Base-by-base conservation (phyloP, 2,329 filamentous ascomycete species). In the Colletotrichum salicis region DNA sequence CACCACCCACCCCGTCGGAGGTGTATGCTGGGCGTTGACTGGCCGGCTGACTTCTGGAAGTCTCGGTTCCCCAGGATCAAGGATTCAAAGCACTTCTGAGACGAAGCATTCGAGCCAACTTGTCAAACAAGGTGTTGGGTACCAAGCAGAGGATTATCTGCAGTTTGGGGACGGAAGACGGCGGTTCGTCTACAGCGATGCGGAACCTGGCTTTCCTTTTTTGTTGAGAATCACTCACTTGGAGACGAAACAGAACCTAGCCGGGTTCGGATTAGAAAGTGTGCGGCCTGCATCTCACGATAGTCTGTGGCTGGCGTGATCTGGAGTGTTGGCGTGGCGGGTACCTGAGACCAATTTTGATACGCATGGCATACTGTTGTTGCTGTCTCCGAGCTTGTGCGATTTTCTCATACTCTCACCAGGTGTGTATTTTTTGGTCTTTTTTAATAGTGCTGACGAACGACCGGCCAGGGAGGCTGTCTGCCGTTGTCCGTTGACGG, bases 281-380 rank as follows among this genome's bases (percentile, higher is more conserved):
- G 64, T 72, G 66, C 59, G 70, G 37, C 45, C 51, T 72, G 59
- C 55, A 72, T 60, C 60, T 70, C 59, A 56, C 45, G 65, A 72
- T 72, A 63, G 60, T 60, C 60, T 70, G 65, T 55, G 48, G 60
- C 59, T 70, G 65, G 59, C 35, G 65, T 70, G 55, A 52, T 64
- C 24, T 60, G 66, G 66, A 35, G 45, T 35, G 55, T 37, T 56
- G 65, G 54, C 33, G 54, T 64, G 41, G 55, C 70, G 70, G 70
- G 55, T 72, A 72, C 70, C 70, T 70, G 65, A 72, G 70, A 72
- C 66, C 69, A 60, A 22, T 37, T 27, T 70, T 22, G 55, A 57
- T 60, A 60, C 70, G 59, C 59, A 72, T 69, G 59, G 59, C 54
- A 52, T 27, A 59, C 22, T 10, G n/a, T 58, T 59, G 13, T 35